phyloP scores from a whole-genome alignment of 305 asterid species.

The Lippia alba region DNA sequence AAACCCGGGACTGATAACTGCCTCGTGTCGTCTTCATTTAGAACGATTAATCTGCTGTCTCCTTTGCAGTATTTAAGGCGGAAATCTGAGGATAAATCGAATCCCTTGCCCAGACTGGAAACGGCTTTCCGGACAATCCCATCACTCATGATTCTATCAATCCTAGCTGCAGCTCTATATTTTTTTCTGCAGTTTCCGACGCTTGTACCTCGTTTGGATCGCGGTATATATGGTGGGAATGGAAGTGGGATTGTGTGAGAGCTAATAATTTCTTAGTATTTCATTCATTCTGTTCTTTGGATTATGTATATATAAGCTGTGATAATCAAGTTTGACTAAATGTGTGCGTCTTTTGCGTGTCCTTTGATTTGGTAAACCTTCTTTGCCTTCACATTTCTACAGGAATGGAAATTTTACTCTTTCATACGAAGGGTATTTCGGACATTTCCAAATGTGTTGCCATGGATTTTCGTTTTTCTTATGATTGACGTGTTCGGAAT shows the following conservation, averaged over 20 bases:
- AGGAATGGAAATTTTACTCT: neutral
- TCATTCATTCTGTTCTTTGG: conserved; percentile 26
- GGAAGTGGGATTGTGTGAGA: neutral
- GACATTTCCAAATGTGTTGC: neutral
- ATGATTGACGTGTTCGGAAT: neutral
- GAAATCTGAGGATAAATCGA: conserved; percentile 76
- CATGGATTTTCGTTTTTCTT: neutral
- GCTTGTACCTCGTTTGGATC: neutral
- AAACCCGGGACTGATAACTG: conserved; percentile 67
- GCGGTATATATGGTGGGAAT: neutral
- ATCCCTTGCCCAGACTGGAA: conserved; percentile 81
- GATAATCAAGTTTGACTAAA: conserved; percentile 24
- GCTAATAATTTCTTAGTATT: neutral
- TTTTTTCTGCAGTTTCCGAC: neutral
- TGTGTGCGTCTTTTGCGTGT: conserved; percentile 14
- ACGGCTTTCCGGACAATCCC: conserved; percentile 66
- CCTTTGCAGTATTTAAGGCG: conserved; percentile 90
- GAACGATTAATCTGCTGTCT: conserved; percentile 53
- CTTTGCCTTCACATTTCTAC: conserved; percentile 33
- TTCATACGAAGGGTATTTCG: neutral
- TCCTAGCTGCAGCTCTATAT: neutral
- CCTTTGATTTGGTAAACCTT: conserved; percentile 36
- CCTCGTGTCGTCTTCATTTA: conserved; percentile 59
- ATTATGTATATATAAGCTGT: neutral
- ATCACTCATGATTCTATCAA: conserved; percentile 26